Evolutionary conservation across 306 rosid genomes (phyloP), one percentile per base, ranked within the genome.

Genomic region (Dalbergia oliveri): DNA sequence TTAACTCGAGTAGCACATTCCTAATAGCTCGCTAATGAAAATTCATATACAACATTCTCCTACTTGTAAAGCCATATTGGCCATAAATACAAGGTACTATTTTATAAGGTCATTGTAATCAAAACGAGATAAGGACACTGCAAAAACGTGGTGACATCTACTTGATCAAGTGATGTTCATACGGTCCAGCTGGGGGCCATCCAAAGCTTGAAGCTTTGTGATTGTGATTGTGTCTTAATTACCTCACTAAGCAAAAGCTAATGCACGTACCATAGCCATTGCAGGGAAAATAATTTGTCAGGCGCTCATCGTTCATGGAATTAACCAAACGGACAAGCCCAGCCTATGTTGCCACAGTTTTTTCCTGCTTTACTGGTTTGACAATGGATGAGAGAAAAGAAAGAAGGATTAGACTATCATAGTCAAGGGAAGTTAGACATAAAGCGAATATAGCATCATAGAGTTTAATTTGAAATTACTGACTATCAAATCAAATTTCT

Each of bases 301-400:
- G 7, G 54, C 63, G 72, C 73, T 75, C 79, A 66, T 81, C 69
- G 43, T 79, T 76, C 82, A 82, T 23, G 79, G 31, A 73, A 73
- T 62, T 66, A 69, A 84, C 63, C 66, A 59, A 66, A 75, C 64
- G 21, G 69, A 66, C 66, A 75, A 73, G 23, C 49, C 76, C 7
- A 47, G 61, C 69, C 76, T 34, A 21, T 49, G 35, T 44, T 47
- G 35, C 77, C 58, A 13, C 23, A 31, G 47, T 49, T 69, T 50
- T 69, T 23, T 14, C 31, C 18, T 69, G 31, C 59, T 69, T 14
- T 31, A 49, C 53, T 69, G 47, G 23, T 23, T 37, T 37, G 7
- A 50, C 43, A 69, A 26, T 7, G 14, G 50, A 6, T 11, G 11
- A 11, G 56, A 21, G 56, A 44, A 19, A 64, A 44, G 10, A 23